Evolutionary conservation across 2,329 filamentous ascomycete species (phyloP), one percentile per base, ranked within the genome.

Genomic region (Aspergillus japonicus): DNA sequence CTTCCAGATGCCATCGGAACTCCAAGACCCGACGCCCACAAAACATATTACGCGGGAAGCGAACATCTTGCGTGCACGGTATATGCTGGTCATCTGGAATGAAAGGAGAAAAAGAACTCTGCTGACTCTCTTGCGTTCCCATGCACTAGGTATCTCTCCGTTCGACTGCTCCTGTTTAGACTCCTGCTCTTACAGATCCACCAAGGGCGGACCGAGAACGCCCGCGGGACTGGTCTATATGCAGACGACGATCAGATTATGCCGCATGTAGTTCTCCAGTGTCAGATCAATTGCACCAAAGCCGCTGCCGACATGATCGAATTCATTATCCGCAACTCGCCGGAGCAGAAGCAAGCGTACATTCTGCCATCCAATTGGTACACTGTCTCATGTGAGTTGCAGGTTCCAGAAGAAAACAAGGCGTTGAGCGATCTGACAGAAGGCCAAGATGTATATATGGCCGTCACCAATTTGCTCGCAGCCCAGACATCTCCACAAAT

Each of bases 141-240:
- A n/a, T 29, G 5, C 5, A 12, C 11, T 23, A 62, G 61, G 26
- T 62, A 62, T 50, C 58, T 62, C 6, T 62, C 58, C 23, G 58
- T 62, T 21, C 55, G 61, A 29, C 55, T 62, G 2, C 61, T 62
- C 14, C 55, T 62, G 5, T 62, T 61, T 12, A 56, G 61, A 26
- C 51, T 57, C 2, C 26, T 61, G 5, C 61, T 62, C 16, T 12
- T 55, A 16, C 61, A 62, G 29, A 56, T 62, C 5, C 52, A 58
- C 24, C 54, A 56, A 23, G 42, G 47, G 47, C 47, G 49, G 4
- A 3, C 16, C 21, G 10, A 52, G 11, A 42, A 42, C 12, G 11
- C 33, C 14, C 50, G 16, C 5, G 29, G 50, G 12, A 51, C 8
- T 19, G 50, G 50, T 39, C 19, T 52, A 6, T 52, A 52, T 42